Evolutionary conservation across 176 grass and related monocot species (phyloP).

Genomic region (Oryza brachyantha): DNA sequence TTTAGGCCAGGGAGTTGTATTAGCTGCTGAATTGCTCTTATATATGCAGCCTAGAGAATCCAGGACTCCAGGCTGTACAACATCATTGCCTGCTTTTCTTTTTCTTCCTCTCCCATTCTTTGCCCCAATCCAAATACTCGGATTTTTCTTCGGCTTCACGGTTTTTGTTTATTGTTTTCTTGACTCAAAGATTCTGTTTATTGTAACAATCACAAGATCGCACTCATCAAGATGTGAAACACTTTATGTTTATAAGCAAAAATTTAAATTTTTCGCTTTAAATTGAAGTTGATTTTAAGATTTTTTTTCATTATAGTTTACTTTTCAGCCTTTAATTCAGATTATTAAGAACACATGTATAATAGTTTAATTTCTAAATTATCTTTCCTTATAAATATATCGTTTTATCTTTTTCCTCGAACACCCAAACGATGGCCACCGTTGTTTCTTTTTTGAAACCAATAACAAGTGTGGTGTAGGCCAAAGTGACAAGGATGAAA

Average conservation of each 20-base stretch:
- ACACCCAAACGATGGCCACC: too few species aligned
- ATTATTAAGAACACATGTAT: too few species aligned
- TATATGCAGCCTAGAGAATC: neutral
- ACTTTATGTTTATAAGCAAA: too few species aligned
- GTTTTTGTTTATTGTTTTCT: too few species aligned
- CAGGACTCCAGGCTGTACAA: slow-evolving; percentile 2
- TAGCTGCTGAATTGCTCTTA: neutral
- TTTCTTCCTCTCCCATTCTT: neutral
- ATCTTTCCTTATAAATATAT: too few species aligned
- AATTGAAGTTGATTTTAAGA: too few species aligned
- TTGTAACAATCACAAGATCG: slow-evolving; percentile 30
- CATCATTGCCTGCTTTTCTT: slow-evolving; percentile 17
- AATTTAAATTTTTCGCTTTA: too few species aligned
- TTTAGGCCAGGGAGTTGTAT: neutral
- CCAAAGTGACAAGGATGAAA: slow-evolving; percentile 3
- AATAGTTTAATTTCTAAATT: too few species aligned
- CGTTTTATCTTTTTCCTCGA: too few species aligned
- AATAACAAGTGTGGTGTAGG: neutral
- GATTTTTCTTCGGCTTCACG: slow-evolving; percentile 6
- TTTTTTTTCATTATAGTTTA: too few species aligned
- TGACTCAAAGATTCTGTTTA: neutral
- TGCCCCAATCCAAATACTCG: neutral
- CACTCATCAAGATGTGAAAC: neutral
- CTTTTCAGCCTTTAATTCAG: too few species aligned
- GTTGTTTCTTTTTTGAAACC: slow-evolving; percentile 15